A percentile compares a stretch with the other conserved stretches of the same genome.
Conservation (phyloP, 2,329 filamentous ascomycete species). For the Amauroascus niger region DNA sequence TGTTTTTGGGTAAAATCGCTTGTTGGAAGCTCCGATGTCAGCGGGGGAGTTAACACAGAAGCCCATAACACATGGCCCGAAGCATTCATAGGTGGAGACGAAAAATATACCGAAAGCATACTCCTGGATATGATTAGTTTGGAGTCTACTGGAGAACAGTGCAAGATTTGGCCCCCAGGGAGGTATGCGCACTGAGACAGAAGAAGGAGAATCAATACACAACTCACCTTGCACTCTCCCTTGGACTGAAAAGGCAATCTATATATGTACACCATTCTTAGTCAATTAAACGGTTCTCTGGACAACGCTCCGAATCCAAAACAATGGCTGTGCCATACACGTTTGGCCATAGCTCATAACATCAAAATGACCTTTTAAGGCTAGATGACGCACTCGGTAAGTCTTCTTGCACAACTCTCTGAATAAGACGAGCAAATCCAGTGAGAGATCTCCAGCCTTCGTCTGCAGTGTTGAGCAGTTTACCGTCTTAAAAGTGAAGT, state of each 20-base stretch:
- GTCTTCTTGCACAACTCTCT: not conserved
- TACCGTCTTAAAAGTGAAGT: not conserved
- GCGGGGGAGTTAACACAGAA: conserved; percentile 13
- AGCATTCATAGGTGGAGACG: not conserved
- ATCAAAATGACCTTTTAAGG: no score
- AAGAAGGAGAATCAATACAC: not conserved
- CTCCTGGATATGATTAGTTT: conserved; percentile 25
- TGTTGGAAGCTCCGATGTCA: conserved; percentile 27
- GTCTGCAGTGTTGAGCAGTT: no score
- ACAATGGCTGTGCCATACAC: conserved; percentile 11
- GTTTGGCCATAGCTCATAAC: conserved; percentile 10
- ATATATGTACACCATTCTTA: not conserved
- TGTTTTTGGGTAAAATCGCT: conserved; percentile 38
- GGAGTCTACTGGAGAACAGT: not conserved
- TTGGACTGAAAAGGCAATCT: conserved; percentile 45
- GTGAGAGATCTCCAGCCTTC: no score
- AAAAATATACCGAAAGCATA: conserved; percentile 41
- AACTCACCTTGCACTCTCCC: conserved; percentile 59
- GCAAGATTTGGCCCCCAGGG: not conserved
- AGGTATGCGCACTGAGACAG: not conserved
- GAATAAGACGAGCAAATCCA: no score
- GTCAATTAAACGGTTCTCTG: not conserved
- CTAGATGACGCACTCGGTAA: no score
- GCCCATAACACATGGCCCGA: not conserved
- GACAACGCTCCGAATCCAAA: not conserved